A percentile compares a stretch with the other conserved stretches of the same genome.
These are phyloP conservation scores for Linanthus parryae DNA, from an alignment of 148 eudicot species.

Conservation along the genomic window DNA sequence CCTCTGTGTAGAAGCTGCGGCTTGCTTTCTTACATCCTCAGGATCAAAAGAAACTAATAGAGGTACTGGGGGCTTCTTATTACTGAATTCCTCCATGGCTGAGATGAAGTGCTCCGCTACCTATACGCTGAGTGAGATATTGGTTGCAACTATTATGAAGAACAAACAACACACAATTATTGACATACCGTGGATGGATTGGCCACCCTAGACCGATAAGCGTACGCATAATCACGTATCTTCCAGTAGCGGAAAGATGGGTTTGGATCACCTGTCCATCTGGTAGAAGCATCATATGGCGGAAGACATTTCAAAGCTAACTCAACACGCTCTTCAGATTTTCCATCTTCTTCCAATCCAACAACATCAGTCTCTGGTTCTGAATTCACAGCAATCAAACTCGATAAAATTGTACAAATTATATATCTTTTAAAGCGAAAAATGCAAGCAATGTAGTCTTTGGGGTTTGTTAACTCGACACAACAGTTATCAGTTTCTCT, in stretches of 20 bases:
- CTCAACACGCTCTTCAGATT: constrained; percentile 70
- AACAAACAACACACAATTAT: constrained; percentile 5
- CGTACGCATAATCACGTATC: constrained; percentile 88
- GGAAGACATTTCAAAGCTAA: constrained; percentile 65
- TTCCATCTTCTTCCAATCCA: constrained; percentile 62
- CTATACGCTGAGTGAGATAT: constrained; percentile 24
- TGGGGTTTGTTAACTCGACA: too few relatives aligned
- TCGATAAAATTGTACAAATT: constrained; percentile 6
- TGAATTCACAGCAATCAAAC: constrained; percentile 23
- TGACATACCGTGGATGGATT: constrained; percentile 71
- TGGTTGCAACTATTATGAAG: constrained; percentile 2
- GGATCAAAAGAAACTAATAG: constrained; percentile 68
- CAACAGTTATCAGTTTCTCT: too few relatives aligned
- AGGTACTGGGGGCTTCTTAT: constrained; percentile 59
- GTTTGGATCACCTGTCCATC: constrained; percentile 40
- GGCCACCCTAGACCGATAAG: constrained; percentile 67
- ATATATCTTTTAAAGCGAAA: not conserved
- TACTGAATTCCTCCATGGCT: constrained; percentile 75
- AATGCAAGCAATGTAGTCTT: not conserved
- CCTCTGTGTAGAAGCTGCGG: constrained; percentile 85
- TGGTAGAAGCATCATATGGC: constrained; percentile 48
- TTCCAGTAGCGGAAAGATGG: constrained; percentile 81
- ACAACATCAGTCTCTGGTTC: constrained; percentile 60
- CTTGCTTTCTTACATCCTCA: constrained; percentile 85
- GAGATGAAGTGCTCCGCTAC: constrained; percentile 83